A percentile compares a stretch with the other conserved stretches of the same genome.
Evolutionary conservation across 768 basidiomycete genomes (phyloP).

Genomic region (Cystofilobasidium capitatum): DNA sequence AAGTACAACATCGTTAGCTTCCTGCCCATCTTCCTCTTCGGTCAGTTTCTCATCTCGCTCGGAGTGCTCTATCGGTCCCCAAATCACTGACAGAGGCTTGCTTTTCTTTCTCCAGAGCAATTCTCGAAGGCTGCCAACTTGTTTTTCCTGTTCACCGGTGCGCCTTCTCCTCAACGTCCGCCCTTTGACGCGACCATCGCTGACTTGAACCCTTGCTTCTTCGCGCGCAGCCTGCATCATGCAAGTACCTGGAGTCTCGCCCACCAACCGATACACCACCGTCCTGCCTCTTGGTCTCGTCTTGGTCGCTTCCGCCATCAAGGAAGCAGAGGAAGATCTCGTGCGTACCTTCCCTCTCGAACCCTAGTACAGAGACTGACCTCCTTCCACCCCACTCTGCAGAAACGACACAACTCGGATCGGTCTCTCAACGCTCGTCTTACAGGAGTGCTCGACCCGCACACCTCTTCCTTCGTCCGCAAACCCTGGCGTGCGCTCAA

Average conservation of each 20-base stretch:
- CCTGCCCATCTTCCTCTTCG: conserved; percentile 81
- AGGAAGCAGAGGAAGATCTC: conserved; percentile 89
- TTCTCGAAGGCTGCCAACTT: conserved; percentile 97
- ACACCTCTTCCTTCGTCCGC: conserved; percentile 53
- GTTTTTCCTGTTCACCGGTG: conserved; percentile 86
- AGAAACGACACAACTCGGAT: conserved; percentile 93
- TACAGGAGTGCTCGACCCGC: conserved; percentile 60
- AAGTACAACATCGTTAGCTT: conserved; percentile 87
- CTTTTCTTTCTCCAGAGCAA: conserved; percentile 55
- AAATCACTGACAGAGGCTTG: conserved; percentile 18
- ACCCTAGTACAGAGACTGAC: not conserved
- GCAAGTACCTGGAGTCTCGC: conserved; percentile 95
- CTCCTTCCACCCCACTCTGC: conserved; percentile 19
- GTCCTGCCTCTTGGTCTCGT: conserved; percentile 83
- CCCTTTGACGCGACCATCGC: not conserved
- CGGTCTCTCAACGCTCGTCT: conserved; percentile 74
- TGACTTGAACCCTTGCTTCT: not conserved
- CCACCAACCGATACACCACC: conserved; percentile 89
- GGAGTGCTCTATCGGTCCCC: not conserved
- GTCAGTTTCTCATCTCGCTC: conserved; percentile 45
- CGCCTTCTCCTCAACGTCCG: conserved; percentile 2
- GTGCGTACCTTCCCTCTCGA: conserved; percentile 45
- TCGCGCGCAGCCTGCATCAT: conserved; percentile 70
- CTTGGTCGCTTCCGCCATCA: conserved; percentile 84
- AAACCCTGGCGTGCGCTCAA: conserved; percentile 79